These are phyloP conservation scores for Penicillium sp. DNA, from an alignment of 2,329 filamentous ascomycete species.

Conservation along the genomic window DNA sequence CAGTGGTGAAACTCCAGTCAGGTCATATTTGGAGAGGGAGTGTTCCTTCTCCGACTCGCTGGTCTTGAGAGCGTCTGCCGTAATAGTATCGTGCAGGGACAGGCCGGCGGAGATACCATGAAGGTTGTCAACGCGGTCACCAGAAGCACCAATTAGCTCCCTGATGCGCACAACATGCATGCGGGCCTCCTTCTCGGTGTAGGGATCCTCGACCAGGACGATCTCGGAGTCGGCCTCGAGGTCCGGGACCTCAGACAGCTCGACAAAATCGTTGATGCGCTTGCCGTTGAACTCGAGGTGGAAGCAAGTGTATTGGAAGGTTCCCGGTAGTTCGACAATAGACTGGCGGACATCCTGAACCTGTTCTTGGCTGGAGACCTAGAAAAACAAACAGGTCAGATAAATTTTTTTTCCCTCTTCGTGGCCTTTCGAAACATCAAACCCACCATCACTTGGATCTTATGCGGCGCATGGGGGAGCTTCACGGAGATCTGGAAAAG, in stretches of 20 bases:
- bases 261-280: constrained; percentile 91
- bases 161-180: constrained; percentile 89
- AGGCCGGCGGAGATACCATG: constrained; percentile 82
- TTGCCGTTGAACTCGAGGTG: constrained; percentile 88
- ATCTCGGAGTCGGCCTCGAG: constrained; percentile 76
- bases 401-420: constrained; percentile 7
- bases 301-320: constrained; percentile 98
- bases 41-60: constrained; percentile 49
- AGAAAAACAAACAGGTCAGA: constrained; percentile 27
- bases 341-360: constrained; percentile 96
- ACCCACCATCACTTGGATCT: constrained; percentile 82
- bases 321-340: constrained; percentile 87
- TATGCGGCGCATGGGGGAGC: constrained; percentile 74
- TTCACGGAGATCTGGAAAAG: constrained; percentile 74
- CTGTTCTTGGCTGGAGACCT: constrained; percentile 92
- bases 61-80: constrained; percentile 46
- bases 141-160: constrained; percentile 89
- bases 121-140: constrained; percentile 80
- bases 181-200: constrained; percentile 96
- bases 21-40: constrained; percentile 71
- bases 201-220: constrained; percentile 84
- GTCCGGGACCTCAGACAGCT: constrained; percentile 83
- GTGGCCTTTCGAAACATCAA: constrained; percentile 6
- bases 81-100: constrained; percentile 81
- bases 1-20: constrained; percentile 67